Base-by-base conservation (phyloP, 352 stramenopile species). In the Pythium grandisporangium region DNA sequence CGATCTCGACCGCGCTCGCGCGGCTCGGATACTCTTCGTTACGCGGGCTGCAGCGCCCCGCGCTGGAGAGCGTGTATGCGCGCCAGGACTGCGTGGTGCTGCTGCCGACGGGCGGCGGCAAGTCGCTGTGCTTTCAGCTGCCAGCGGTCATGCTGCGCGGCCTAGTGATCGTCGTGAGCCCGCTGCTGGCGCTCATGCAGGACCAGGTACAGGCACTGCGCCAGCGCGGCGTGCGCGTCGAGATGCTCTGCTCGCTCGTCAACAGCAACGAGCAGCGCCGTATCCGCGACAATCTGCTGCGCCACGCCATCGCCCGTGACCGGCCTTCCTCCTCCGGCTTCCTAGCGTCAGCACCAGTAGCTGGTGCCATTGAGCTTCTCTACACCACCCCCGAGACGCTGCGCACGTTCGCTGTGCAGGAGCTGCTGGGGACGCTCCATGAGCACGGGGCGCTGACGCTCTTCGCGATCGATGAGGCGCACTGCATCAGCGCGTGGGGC, bases 81-180 rank as follows among this genome's bases (percentile, higher is more conserved):
- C 42, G 45, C 19, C 59, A 66, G 27, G 56, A 82, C 49, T 58
- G 65, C 8, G 36, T 98, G 11, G 64, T 98, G 19, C 73, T 99
- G 5, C 84, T 98, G 48, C 89, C 95, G 5, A 99, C 96, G 10
- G 96, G 96, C 5, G 91, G 91, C 21, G 96, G 96, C 42, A 99
- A 99, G 62, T 97, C 84, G 19, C 69, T 99, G 14, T 98, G 89
- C 54, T 99, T 98, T 56, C 92, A 98, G 36, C 60, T 99, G 2
- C 95, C 66, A 2, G 66, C 70, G 16, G 48, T 79, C 19, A 45
- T 85, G 22, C 45, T 74, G 23, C 55, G 55, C 1, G 83, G 86
- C 4, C 55, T 96, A 5, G 86, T 85, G 8, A 44, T 97, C 13
- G 84, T 96, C 3, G 61, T 97, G 1, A 90, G 70, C 48, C 89